A percentile compares a stretch with the other conserved stretches of the same genome.
phyloP scores from a whole-genome alignment of 129 eudicot species.

The Oenanthe sinensis region DNA sequence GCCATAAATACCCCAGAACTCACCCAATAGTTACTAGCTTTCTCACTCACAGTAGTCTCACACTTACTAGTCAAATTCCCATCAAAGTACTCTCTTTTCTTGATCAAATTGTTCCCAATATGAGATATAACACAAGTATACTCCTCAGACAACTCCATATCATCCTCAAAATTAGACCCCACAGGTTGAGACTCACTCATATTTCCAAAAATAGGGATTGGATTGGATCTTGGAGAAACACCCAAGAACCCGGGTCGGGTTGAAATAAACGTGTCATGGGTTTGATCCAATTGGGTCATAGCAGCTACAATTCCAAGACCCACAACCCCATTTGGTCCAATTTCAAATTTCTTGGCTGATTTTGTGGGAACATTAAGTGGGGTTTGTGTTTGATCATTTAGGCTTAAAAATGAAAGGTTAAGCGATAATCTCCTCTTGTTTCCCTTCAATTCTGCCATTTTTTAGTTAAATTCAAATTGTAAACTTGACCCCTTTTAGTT shows the following conservation, averaged over 20 bases:
- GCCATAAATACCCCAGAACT: slow-evolving; percentile 27
- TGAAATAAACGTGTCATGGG: slow-evolving; percentile 17
- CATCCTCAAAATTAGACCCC: slow-evolving; percentile 16
- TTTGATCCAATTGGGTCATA: slow-evolving; percentile 23
- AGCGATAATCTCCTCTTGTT: slow-evolving; percentile 42
- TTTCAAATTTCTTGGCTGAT: slow-evolving; percentile 31
- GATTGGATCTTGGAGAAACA: slow-evolving; percentile 53
- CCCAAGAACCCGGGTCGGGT: slow-evolving; percentile 32
- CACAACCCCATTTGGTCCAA: slow-evolving; percentile 52
- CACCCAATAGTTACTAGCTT: slow-evolving; percentile 18
- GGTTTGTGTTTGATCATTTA: slow-evolving; percentile 22
- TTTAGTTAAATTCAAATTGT: not conserved
- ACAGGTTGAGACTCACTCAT: slow-evolving; percentile 3
- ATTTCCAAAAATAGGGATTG: slow-evolving; percentile 41
- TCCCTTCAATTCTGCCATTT: slow-evolving; percentile 39
- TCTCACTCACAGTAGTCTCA: slow-evolving; percentile 7
- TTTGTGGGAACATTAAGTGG: slow-evolving; percentile 7
- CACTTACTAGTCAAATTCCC: slow-evolving; percentile 23
- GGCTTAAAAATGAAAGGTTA: slow-evolving; percentile 47
- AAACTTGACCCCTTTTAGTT: slow-evolving; percentile 8
- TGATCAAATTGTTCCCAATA: slow-evolving; percentile 49
- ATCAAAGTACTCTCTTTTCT: slow-evolving; percentile 68
- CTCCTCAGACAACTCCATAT: slow-evolving; percentile 62
- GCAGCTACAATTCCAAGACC: slow-evolving; percentile 79
- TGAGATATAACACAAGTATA: slow-evolving; percentile 78